phyloP scores from a whole-genome alignment of 495 filamentous ascomycete genomes.

The Xylaria sp. region DNA sequence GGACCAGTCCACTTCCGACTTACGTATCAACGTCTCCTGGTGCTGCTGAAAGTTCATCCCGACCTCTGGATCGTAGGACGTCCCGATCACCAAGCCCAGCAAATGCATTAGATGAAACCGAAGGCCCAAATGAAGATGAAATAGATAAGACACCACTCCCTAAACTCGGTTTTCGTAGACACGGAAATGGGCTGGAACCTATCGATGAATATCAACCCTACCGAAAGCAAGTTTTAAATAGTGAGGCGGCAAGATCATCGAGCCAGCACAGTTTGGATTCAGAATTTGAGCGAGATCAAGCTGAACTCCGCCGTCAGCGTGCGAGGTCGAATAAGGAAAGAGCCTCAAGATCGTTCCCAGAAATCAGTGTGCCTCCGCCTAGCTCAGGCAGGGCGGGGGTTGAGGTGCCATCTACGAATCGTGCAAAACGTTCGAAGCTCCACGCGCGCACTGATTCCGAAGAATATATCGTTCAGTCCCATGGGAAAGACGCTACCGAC shows the following conservation, averaged over 20 bases:
- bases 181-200: slow-evolving; percentile 33
- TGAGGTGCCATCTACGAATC: slow-evolving; percentile 50
- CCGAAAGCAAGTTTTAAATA: slow-evolving; percentile 32
- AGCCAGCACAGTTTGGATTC: slow-evolving; percentile 29
- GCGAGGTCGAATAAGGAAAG: slow-evolving; percentile 44
- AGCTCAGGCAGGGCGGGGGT: slow-evolving; percentile 36
- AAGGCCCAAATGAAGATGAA: slow-evolving; percentile 21
- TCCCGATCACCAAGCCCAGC: slow-evolving; percentile 3
- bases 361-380: slow-evolving; percentile 47
- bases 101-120: background rate
- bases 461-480: slow-evolving; percentile 32
- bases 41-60: slow-evolving; percentile 27
- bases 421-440: slow-evolving; percentile 31
- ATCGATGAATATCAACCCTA: slow-evolving; percentile 37
- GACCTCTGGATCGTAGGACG: slow-evolving; percentile 19
- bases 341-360: slow-evolving; percentile 44
- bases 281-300: slow-evolving; percentile 33
- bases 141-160: slow-evolving; percentile 27
- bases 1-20: background rate
- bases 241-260: slow-evolving; percentile 25
- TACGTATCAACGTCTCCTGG: slow-evolving; percentile 45
- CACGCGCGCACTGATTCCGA: slow-evolving; percentile 29
- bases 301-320: slow-evolving; percentile 34
- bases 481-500: slow-evolving; percentile 28
- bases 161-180: slow-evolving; percentile 17